Conservation (phyloP, 208 protist species). For the Trypanosoma grayi region DNA sequence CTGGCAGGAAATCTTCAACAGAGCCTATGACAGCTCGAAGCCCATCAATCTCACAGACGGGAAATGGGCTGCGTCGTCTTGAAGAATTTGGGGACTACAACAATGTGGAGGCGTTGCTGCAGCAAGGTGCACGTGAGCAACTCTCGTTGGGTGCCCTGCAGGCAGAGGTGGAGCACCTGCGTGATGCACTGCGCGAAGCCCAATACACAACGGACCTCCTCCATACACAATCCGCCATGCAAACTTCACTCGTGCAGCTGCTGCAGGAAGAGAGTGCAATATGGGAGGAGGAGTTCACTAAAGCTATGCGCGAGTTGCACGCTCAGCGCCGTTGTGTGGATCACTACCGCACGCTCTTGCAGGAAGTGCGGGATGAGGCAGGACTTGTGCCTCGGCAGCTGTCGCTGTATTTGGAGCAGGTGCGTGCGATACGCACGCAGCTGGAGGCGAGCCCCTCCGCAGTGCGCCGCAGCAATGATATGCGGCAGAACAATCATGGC, state of each 20-base stretch:
- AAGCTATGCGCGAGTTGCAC: slow-evolving; percentile 29
- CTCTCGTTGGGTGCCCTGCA: slow-evolving; percentile 34
- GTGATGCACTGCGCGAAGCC: slow-evolving; percentile 38
- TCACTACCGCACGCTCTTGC: slow-evolving; percentile 25
- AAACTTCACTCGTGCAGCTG: slow-evolving; percentile 24
- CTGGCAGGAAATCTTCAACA: neutral
- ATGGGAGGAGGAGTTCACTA: slow-evolving; percentile 66
- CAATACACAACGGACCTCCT: slow-evolving; percentile 40
- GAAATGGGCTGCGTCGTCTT: neutral
- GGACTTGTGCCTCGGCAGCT: slow-evolving; percentile 33
- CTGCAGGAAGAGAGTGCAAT: slow-evolving; percentile 53
- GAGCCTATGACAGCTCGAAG: neutral
- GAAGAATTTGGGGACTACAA: neutral
- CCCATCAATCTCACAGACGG: neutral
- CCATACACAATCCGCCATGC: slow-evolving; percentile 42
- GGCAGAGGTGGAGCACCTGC: slow-evolving; percentile 36
- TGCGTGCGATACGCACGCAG: slow-evolving; percentile 5
- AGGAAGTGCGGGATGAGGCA: slow-evolving; percentile 34
- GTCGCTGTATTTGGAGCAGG: slow-evolving; percentile 27
- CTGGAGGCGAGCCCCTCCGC: neutral
- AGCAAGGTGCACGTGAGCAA: slow-evolving; percentile 39
- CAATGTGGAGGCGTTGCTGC: slow-evolving; percentile 34
- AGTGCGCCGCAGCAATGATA: neutral
- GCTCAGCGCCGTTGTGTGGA: slow-evolving; percentile 29
- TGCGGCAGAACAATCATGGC: no score